Base-by-base conservation (phyloP, 176 grass and related monocot genomes). In the Zoysia japonica region DNA sequence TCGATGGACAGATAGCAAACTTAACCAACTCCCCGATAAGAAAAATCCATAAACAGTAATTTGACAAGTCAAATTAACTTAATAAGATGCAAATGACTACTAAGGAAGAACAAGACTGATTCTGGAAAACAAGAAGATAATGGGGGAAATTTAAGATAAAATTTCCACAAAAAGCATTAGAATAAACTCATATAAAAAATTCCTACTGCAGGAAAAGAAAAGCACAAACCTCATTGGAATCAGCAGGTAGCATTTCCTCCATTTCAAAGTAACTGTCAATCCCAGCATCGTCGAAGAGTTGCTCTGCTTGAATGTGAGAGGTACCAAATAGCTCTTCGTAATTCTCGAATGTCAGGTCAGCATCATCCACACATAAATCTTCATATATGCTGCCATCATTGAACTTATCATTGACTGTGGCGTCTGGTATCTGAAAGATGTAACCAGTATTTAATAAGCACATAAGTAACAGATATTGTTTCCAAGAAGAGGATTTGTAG, bases 211-310 rank as follows among this genome's bases (percentile, higher is more conserved):
- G 12, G 17, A 4, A 36, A 59, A 49, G 40, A 72, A 72, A 75
- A 39, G 39, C 54, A 73, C 83, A 78, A 52, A 89, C 87, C 83
- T 85, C 16, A 11, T 80, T 70, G 50, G 82, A 86, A 75, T 88
- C 85, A 77, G 81, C 65, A 59, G 70, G 88, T 67, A 80, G 82
- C 45, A 68, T 74, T 84, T 99, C 96, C 75, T 89, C 89, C 79
- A 77, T 78, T 75, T 86, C 92, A 77, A 99, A 95, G 71, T 72
- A 95, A 75, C 78, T 82, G 59, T 95, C 96, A 49, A 99, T 91
- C 74, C 90, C 92, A 82, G 92, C 87, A 75, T 99, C 96, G 83
- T 95, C 92, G 37, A 99, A 99, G 57, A 93, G 90, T 83, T 99
- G 86, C 54, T 80, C 90, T 52, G 78, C 63, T 73, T 89, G 90